Conservation (phyloP, 2,329 filamentous ascomycete species). For the Colletotrichum somersetense region DNA sequence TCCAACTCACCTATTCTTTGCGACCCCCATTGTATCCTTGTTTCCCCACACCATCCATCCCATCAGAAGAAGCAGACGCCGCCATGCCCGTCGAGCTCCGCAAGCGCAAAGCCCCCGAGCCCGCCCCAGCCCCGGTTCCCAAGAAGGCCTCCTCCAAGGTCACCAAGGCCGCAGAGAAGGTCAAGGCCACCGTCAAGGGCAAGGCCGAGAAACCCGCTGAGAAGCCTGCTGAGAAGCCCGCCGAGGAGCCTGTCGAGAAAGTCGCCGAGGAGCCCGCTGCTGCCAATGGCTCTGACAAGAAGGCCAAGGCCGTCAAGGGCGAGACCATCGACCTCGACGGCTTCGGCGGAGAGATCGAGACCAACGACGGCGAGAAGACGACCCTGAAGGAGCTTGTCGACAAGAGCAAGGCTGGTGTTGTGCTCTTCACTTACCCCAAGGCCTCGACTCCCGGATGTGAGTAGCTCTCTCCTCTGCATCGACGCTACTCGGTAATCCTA, state of each 20-base stretch:
- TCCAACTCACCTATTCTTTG: slow-evolving; percentile 27
- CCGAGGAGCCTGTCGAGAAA: slow-evolving; percentile 50
- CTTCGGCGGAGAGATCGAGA: slow-evolving; percentile 82
- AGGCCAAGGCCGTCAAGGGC: slow-evolving; percentile 64
- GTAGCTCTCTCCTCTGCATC: slow-evolving; percentile 50
- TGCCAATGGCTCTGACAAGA: slow-evolving; percentile 52
- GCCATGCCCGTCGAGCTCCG: slow-evolving; percentile 70
- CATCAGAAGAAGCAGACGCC: slow-evolving; percentile 40
- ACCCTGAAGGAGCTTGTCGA: slow-evolving; percentile 85
- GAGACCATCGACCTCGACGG: slow-evolving; percentile 67
- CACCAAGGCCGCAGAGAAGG: slow-evolving; percentile 54
- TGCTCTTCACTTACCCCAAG: slow-evolving; percentile 95
- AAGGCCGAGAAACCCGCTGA: slow-evolving; percentile 47
- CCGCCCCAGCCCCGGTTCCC: slow-evolving; percentile 56
- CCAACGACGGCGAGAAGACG: slow-evolving; percentile 84
- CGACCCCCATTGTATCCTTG: slow-evolving; percentile 27
- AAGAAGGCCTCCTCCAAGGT: slow-evolving; percentile 60
- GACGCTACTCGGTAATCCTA: not conserved
- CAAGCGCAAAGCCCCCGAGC: slow-evolving; percentile 71
- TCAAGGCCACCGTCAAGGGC: slow-evolving; percentile 49
- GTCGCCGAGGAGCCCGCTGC: slow-evolving; percentile 48
- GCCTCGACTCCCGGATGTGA: slow-evolving; percentile 95
- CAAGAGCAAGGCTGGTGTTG: slow-evolving; percentile 85
- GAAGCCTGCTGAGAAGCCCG: slow-evolving; percentile 47
- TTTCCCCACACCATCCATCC: slow-evolving; percentile 10